Evolutionary conservation across 306 rosid genomes (phyloP).

Genomic region (Cercis canadensis): DNA sequence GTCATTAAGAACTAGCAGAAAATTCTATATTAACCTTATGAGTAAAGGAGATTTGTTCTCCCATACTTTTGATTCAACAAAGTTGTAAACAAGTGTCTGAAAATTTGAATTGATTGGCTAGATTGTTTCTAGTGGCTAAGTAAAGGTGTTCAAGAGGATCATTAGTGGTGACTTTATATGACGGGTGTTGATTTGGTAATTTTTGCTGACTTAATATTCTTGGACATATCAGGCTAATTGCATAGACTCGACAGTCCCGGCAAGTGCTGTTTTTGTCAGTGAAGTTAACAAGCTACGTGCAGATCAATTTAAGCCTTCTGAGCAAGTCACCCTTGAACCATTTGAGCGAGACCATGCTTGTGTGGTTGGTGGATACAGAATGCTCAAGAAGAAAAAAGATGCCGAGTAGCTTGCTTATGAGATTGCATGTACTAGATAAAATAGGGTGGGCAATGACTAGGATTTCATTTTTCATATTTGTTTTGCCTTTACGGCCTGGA

Average conservation of each 20-base stretch:
- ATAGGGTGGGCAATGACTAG: too few species aligned
- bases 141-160: background rate
- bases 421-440: background rate
- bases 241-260: constrained; percentile 86
- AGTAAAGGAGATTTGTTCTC: too few species aligned
- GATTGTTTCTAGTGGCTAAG: background rate
- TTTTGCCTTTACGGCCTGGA: too few species aligned
- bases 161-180: background rate
- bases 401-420: background rate
- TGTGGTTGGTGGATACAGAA: constrained; percentile 79
- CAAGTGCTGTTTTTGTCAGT: constrained; percentile 66
- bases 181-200: background rate
- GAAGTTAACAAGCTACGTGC: constrained; percentile 89
- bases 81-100: background rate
- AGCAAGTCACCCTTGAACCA: constrained; percentile 92
- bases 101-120: background rate
- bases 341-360: constrained; percentile 97
- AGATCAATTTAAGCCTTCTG: constrained; percentile 82
- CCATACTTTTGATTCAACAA: too few species aligned
- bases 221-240: constrained; percentile 78
- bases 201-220: background rate
- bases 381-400: constrained; percentile 70
- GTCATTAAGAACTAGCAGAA: too few species aligned
- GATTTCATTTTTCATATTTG: background rate
- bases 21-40: too few species aligned